Base-by-base conservation (phyloP, 495 filamentous ascomycete genomes). In the Symbiotaphrina buchneri region DNA sequence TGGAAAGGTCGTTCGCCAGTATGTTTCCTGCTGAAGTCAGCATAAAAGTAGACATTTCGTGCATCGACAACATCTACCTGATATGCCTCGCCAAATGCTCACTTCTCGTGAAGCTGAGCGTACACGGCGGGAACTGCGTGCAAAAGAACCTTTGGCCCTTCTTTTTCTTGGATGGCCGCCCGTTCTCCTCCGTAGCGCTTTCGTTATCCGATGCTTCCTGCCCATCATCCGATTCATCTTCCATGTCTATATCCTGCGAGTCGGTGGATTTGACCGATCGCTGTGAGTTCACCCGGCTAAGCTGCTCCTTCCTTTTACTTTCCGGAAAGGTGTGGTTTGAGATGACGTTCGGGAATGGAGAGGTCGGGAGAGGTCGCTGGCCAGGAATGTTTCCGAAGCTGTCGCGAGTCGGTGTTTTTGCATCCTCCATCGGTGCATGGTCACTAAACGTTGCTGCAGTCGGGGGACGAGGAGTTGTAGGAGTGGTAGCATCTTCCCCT, bases 1-100 rank as follows among this genome's bases (percentile, higher is more conserved):
- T 93, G 81, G 43, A 95, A 97, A 1, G 87, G 87, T 10, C 87
- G 77, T 51, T 97, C 87, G 13, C 87, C 87, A 1, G 87, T 97
- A 46, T 97, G 87, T 67, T 95, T 97, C 41, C 85, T 83, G 43
- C n/a, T n/a, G 7, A 8, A 8, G 4, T 4, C 6, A 10, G 19
- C 37, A 8, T 10, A 14, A 16, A 38, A 35, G 43, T 56, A 40
- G 59, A 43, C 35, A 35, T 15, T 19, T n/a, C 13, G 15, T 10
- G 28, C 25, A n/a, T 14, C 15, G 13, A 15, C 22, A 16, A 36
- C 19, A 36, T 56, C 26, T 62, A 82, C 77, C 78, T 70, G 38
- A 97, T 95, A 39, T 97, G 87, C 19, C 87, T 65, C 8, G 87
- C 87, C 32, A 97, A 51, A 54, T 97, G 87, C 48, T 97, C 87